Conservation (phyloP, 305 asterid species). For the Fraxinus sp. region DNA sequence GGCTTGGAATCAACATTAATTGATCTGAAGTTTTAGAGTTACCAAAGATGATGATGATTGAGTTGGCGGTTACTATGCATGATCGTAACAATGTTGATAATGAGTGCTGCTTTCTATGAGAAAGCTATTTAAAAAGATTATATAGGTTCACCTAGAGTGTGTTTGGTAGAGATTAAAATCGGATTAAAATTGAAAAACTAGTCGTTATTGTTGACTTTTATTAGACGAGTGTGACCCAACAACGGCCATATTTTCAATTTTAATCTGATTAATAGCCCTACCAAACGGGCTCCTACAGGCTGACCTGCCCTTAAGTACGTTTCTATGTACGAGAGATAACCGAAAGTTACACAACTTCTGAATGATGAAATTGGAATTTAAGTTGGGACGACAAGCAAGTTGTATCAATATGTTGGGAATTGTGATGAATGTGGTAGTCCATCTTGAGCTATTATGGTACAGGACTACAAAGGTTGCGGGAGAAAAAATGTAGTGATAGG, state of each 20-base stretch:
- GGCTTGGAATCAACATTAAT: slow-evolving; percentile 10
- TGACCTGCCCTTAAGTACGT: neutral
- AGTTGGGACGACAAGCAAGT: neutral
- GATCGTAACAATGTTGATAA: neutral
- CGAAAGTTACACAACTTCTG: neutral
- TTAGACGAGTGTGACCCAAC: too few relatives aligned
- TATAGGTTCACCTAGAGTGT: neutral
- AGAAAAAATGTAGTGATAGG: neutral
- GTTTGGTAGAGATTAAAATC: too few relatives aligned
- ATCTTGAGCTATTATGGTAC: slow-evolving; percentile 7
- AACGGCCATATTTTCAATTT: too few relatives aligned
- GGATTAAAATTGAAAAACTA: too few relatives aligned
- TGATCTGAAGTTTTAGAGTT: neutral
- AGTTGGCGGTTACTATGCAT: neutral
- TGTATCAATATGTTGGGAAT: neutral
- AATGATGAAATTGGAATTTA: neutral
- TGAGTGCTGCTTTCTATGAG: neutral
- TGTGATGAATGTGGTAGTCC: neutral
- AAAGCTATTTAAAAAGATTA: neutral
- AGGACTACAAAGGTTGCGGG: neutral
- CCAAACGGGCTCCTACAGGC: neutral
- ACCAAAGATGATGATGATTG: neutral
- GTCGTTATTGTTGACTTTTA: too few relatives aligned
- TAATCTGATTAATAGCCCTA: too few relatives aligned
- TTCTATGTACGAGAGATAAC: neutral